A percentile compares a stretch with the other conserved stretches of the same genome.
phyloP scores from a whole-genome alignment of 805 yeast genomes.

The Myxozyma neotropica region DNA sequence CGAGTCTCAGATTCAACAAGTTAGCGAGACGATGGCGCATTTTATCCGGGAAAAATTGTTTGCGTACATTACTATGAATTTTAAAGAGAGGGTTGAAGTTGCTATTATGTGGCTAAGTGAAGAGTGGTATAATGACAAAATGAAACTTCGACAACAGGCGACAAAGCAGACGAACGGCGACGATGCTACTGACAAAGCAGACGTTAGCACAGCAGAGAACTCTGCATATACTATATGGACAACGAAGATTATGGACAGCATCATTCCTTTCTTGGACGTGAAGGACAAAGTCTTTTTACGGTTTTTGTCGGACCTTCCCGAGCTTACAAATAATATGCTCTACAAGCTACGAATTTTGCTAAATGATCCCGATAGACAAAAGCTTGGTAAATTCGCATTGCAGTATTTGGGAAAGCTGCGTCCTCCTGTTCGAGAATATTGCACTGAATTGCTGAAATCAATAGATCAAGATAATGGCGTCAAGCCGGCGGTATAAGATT shows the following conservation, averaged over 20 bases:
- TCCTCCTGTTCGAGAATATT: constrained; percentile 23
- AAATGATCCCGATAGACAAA: constrained; percentile 78
- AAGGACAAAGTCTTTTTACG: constrained; percentile 81
- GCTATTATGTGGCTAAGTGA: constrained; percentile 93
- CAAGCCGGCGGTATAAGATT: background rate
- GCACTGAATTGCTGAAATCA: constrained; percentile 1
- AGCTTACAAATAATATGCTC: constrained; percentile 63
- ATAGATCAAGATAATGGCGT: background rate
- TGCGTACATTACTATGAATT: constrained; percentile 70
- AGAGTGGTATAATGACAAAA: constrained; percentile 78
- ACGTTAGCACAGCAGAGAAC: constrained; percentile 5
- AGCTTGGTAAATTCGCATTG: constrained; percentile 79
- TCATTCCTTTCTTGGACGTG: constrained; percentile 82
- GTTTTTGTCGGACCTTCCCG: constrained; percentile 84
- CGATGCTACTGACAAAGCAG: background rate
- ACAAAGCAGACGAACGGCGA: constrained; percentile 10
- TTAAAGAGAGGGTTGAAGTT: constrained; percentile 69
- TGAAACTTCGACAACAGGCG: constrained; percentile 34
- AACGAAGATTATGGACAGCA: constrained; percentile 67
- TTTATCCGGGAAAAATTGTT: constrained; percentile 70
- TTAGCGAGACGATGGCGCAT: constrained; percentile 51
- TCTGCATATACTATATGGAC: constrained; percentile 66
- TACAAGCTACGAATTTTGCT: constrained; percentile 71
- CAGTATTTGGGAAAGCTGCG: constrained; percentile 48
- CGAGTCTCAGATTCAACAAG: constrained; percentile 20